Evolutionary conservation across 495 filamentous ascomycete genomes (phyloP), one percentile per base, ranked within the genome.

Genomic region (Penicillium soppii): DNA sequence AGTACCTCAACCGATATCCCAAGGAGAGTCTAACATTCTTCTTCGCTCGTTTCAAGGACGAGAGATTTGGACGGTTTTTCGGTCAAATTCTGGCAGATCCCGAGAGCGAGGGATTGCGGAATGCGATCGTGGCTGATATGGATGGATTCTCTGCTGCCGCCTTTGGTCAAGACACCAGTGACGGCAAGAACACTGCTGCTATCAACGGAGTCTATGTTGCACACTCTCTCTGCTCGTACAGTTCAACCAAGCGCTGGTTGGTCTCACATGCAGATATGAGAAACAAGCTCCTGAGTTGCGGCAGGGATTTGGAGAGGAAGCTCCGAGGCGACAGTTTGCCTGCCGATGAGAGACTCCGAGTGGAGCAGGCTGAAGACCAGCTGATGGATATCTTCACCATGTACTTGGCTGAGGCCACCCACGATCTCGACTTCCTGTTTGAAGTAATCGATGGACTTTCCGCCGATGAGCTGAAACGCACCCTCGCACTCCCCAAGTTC

Each of bases 1-100:
- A 90, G 60, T 97, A 95, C 65, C 78, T 99, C 41, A 96, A 95
- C 66, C 81, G 88, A 16, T 99, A 96, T 61, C 89, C 94, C 0
- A 83, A 87, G 36, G 92, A 97, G 53, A 85, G 90, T 15, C 91
- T 91, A 83, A 69, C 79, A 2, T 88, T 91, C 64, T 86, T 96
- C 57, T 69, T 82, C 5, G 78, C 82, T 35, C 87, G 84, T 57
- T 73, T 97, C 48, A 83, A 86, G 47, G 89, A 97, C 48, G 77
- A 89, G 60, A 84, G 84, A 38, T 94, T 94, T 58, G 94, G 95
- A 12, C 85, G 95, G n/a, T 92, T 99, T 68, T 86, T 97, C 45
- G 88, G 89, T 7, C 95, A 99, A 61, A 82, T 96, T n/a, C 76
- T 97, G 21, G 80, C 79, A 2, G 81, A 96, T 56, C 77, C 85